Percentiles rank a stretch among this genome's conserved stretches.
These are phyloP conservation scores for Ganoderma lingzhi DNA, from an alignment of 1,284 basidiomycete genomes.

Conservation along the genomic window DNA sequence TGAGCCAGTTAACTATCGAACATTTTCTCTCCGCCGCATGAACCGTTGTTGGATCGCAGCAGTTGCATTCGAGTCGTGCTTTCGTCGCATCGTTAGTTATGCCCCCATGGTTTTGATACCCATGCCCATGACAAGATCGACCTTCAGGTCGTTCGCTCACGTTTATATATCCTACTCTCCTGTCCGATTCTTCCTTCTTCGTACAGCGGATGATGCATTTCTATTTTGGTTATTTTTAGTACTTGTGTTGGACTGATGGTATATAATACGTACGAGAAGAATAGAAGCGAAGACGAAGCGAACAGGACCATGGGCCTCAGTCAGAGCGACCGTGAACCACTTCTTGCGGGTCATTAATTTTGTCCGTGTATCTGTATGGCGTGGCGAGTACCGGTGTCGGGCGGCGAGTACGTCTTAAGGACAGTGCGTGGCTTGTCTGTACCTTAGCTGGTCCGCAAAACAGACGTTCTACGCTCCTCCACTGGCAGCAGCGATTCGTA, in stretches of 20 bases:
- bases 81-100: conserved; percentile 36
- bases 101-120: conserved; percentile 40
- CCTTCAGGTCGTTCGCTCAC: conserved; percentile 42
- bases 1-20: conserved; percentile 44
- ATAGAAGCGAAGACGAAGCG: conserved; percentile 18
- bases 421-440: too few relatives aligned
- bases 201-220: conserved; percentile 18
- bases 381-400: neutral
- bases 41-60: conserved; percentile 33
- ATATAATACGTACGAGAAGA: conserved; percentile 32
- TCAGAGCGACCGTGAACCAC: too few relatives aligned
- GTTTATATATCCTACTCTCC: conserved; percentile 13
- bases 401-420: too few relatives aligned
- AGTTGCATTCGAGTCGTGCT: conserved; percentile 36
- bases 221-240: conserved; percentile 21
- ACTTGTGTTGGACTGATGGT: conserved; percentile 25
- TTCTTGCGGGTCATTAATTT: too few relatives aligned
- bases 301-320: conserved; percentile 9
- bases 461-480: too few relatives aligned
- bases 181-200: neutral
- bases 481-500: too few relatives aligned
- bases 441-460: too few relatives aligned
- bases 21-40: conserved; percentile 21
- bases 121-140: conserved; percentile 44
- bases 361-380: neutral